Conservation (phyloP, 768 basidiomycete species). For the Mycena galericulata region DNA sequence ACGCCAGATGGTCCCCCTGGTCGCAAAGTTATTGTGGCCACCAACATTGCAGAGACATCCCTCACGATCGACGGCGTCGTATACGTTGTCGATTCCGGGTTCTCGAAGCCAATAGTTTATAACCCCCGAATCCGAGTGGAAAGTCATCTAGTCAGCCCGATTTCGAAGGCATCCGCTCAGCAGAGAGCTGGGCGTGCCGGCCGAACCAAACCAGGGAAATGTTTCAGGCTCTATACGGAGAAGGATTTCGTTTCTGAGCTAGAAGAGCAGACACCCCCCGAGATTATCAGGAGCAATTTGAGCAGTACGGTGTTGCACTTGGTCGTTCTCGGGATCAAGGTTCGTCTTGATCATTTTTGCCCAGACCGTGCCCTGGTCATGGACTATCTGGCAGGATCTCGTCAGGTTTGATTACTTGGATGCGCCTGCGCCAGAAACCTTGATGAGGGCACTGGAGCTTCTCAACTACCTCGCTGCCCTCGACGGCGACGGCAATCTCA, state of each 20-base stretch:
- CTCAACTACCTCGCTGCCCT: conserved; percentile 94
- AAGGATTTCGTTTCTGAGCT: conserved; percentile 98
- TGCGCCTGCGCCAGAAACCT: conserved; percentile 94
- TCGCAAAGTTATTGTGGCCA: conserved; percentile 96
- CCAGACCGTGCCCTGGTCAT: not conserved
- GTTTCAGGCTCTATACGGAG: conserved; percentile 98
- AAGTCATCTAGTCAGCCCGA: conserved; percentile 96
- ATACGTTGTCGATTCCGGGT: conserved; percentile 98
- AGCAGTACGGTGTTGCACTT: conserved; percentile 91
- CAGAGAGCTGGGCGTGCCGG: conserved; percentile 97
- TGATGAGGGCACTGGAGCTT: conserved; percentile 94
- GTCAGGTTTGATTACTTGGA: conserved; percentile 99
- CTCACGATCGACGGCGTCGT: conserved; percentile 98
- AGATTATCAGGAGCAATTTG: conserved; percentile 95
- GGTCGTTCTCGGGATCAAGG: conserved; percentile 97
- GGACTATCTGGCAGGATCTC: conserved; percentile 64
- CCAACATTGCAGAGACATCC: conserved; percentile 98
- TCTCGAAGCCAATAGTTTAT: conserved; percentile 97
- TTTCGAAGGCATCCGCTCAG: conserved; percentile 98
- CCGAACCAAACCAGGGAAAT: conserved; percentile 97
- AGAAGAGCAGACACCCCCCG: conserved; percentile 95
- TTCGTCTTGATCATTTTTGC: not conserved
- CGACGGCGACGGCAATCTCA: conserved; percentile 95
- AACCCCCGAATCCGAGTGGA: conserved; percentile 98
- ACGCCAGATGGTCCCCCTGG: conserved; percentile 83